These are phyloP conservation scores for Neonectria ditissima DNA, from an alignment of 2,329 filamentous ascomycete genomes.

Conservation along the genomic window DNA sequence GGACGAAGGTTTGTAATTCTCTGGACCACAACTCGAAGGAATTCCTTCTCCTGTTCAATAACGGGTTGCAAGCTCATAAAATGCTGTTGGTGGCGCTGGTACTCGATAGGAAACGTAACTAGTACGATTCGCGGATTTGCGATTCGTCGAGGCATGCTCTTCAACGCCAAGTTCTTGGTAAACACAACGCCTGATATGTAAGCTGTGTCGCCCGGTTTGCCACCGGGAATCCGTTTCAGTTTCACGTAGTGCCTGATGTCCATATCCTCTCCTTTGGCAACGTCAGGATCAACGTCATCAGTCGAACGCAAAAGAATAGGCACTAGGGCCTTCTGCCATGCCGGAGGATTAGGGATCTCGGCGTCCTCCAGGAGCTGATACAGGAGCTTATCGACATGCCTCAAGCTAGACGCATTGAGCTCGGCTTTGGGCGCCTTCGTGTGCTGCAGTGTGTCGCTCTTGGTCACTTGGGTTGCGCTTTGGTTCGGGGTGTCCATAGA, in stretches of 20 bases:
- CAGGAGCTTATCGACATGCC: conserved; percentile 88
- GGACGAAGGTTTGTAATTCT: conserved; percentile 88
- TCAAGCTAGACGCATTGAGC: conserved; percentile 86
- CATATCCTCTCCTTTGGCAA: conserved; percentile 91
- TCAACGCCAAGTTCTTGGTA: conserved; percentile 94
- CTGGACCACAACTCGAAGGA: conserved; percentile 89
- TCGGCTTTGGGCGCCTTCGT: conserved; percentile 80
- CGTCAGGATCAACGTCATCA: conserved; percentile 93
- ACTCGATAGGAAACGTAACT: conserved; percentile 95
- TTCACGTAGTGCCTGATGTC: conserved; percentile 98
- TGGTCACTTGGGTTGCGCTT: conserved; percentile 66
- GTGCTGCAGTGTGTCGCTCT: conserved; percentile 86
- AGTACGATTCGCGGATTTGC: conserved; percentile 87
- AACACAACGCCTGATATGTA: conserved; percentile 98
- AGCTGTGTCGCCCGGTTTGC: conserved; percentile 89
- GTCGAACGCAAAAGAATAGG: conserved; percentile 92
- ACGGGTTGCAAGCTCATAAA: conserved; percentile 99
- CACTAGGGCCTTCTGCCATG: conserved; percentile 91
- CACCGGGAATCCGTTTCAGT: conserved; percentile 94
- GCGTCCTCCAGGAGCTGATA: conserved; percentile 85
- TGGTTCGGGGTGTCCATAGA: conserved; percentile 59
- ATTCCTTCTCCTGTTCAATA: conserved; percentile 96
- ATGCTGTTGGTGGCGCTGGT: conserved; percentile 85
- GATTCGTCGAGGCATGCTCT: conserved; percentile 94
- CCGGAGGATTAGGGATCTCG: conserved; percentile 75